Evolutionary conservation across 805 yeast species (phyloP).

Genomic region (Kluyveromyces dobzhanskii): DNA sequence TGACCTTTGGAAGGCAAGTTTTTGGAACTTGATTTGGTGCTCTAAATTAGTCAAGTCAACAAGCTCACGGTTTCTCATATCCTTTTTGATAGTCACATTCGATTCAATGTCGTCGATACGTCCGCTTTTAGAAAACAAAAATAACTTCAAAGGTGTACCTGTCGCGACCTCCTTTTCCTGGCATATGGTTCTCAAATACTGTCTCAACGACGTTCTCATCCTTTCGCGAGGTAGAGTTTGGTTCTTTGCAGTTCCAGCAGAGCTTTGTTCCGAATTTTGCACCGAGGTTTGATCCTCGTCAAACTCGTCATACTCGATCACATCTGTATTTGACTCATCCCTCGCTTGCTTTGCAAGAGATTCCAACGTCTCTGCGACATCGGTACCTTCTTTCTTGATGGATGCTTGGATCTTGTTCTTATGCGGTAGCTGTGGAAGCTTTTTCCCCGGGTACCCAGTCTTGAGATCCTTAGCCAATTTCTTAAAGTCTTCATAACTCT

Average conservation of each 20-base stretch:
- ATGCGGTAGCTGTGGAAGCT: slow-evolving; percentile 49
- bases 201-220: slow-evolving; percentile 67
- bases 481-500: slow-evolving; percentile 64
- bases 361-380: slow-evolving; percentile 3
- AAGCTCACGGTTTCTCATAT: slow-evolving; percentile 47
- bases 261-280: background rate
- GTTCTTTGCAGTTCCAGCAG: slow-evolving; percentile 6
- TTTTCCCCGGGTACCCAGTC: slow-evolving; percentile 59
- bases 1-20: slow-evolving; percentile 53
- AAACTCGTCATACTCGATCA: slow-evolving; percentile 19
- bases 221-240: slow-evolving; percentile 56
- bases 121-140: slow-evolving; percentile 29
- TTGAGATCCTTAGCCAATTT: slow-evolving; percentile 45
- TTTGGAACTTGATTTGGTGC: slow-evolving; percentile 65
- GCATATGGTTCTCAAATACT: slow-evolving; percentile 51
- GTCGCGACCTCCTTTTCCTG: slow-evolving; percentile 48
- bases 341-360: slow-evolving; percentile 4
- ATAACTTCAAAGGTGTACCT: slow-evolving; percentile 43
- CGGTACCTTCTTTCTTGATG: slow-evolving; percentile 4
- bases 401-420: slow-evolving; percentile 37
- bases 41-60: slow-evolving; percentile 56
- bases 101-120: slow-evolving; percentile 32
- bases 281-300: background rate
- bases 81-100: slow-evolving; percentile 37
- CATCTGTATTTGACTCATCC: slow-evolving; percentile 7